phyloP scores from a whole-genome alignment of 805 yeast genomes.

The Babjeviella inositovora region DNA sequence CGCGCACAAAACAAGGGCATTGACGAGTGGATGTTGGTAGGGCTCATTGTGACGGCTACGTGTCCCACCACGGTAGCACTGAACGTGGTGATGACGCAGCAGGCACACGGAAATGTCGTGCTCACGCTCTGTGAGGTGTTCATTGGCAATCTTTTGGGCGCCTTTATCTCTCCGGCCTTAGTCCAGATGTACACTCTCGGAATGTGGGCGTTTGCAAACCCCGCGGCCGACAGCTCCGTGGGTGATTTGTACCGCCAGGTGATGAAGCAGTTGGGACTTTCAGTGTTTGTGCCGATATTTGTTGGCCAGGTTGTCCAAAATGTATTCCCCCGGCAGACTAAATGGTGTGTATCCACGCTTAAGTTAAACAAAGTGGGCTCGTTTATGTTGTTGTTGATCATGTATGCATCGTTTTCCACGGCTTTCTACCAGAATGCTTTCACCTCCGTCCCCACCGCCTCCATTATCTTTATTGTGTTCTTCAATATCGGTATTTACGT shows the following conservation, averaged over 20 bases:
- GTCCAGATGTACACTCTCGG: constrained; percentile 51
- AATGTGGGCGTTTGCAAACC: constrained; percentile 67
- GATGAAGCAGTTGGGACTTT: constrained; percentile 76
- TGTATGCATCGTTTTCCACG: constrained; percentile 71
- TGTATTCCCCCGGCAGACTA: constrained; percentile 45
- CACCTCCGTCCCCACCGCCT: constrained; percentile 46
- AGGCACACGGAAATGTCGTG: constrained; percentile 72
- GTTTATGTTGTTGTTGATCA: constrained; percentile 61
- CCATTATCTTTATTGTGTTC: constrained; percentile 65
- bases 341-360: constrained; percentile 41
- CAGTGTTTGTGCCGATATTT: constrained; percentile 71
- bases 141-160: constrained; percentile 73
- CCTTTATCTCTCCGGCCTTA: constrained; percentile 76
- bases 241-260: constrained; percentile 50
- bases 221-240: constrained; percentile 41
- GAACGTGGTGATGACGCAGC: constrained; percentile 81
- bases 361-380: constrained; percentile 61
- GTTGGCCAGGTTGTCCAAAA: constrained; percentile 82
- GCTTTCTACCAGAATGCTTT: constrained; percentile 79
- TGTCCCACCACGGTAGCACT: constrained; percentile 90
- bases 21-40: constrained; percentile 65
- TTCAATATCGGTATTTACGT: constrained; percentile 71
- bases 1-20: constrained; percentile 41
- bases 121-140: constrained; percentile 74
- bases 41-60: constrained; percentile 67